phyloP scores from a whole-genome alignment of 495 filamentous ascomycete species.

The Aspergillus cristatus region DNA sequence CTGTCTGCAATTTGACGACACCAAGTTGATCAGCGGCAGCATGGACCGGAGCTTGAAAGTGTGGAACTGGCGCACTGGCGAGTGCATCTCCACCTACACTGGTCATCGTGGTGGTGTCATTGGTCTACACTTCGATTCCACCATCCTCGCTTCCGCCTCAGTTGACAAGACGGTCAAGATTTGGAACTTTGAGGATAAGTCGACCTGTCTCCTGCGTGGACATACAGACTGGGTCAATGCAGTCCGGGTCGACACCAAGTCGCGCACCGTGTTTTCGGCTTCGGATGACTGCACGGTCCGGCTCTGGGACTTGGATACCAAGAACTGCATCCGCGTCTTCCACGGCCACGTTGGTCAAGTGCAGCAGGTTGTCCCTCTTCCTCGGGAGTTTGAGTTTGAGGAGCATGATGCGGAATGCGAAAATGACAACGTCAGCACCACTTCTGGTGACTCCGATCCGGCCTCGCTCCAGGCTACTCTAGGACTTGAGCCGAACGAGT shows the following conservation, averaged over 20 bases:
- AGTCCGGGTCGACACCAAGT: constrained; percentile 70
- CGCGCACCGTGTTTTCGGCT: constrained; percentile 80
- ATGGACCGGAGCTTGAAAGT: constrained; percentile 75
- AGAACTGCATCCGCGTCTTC: constrained; percentile 66
- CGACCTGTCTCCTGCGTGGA: constrained; percentile 65
- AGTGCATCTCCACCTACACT: constrained; percentile 70
- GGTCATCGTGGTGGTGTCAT: constrained; percentile 77
- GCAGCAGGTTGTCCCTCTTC: constrained; percentile 76
- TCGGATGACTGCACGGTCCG: constrained; percentile 88
- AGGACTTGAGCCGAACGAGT: constrained; percentile 13
- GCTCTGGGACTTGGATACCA: constrained; percentile 88
- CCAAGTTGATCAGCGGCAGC: constrained; percentile 76
- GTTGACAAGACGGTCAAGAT: constrained; percentile 86
- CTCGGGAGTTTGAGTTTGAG: constrained; percentile 82
- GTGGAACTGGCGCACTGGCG: constrained; percentile 95
- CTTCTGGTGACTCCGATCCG: constrained; percentile 25
- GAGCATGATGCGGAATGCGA: constrained; percentile 47
- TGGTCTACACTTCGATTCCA: constrained; percentile 73
- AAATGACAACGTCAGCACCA: constrained; percentile 40
- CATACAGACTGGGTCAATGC: constrained; percentile 94
- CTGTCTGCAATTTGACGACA: constrained; percentile 87
- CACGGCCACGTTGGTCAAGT: constrained; percentile 94
- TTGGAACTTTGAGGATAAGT: constrained; percentile 83
- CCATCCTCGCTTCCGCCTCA: constrained; percentile 77
- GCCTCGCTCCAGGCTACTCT: constrained; percentile 8